phyloP scores from a whole-genome alignment of 805 yeast species.

The Candida koratica region DNA sequence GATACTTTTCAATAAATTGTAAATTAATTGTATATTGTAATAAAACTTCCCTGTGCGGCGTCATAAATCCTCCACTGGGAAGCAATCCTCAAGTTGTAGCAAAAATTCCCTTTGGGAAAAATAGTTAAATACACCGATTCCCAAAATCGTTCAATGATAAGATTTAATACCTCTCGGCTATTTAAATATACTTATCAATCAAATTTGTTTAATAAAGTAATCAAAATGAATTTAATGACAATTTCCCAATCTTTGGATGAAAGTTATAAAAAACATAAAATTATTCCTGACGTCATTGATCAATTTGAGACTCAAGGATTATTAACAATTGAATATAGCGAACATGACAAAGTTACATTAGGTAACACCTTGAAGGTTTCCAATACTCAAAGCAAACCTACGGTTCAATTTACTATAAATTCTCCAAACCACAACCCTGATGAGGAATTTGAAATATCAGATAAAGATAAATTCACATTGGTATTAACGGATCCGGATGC shows the following conservation, averaged over 20 bases:
- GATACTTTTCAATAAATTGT: slow-evolving; percentile 5
- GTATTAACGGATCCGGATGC: slow-evolving; percentile 94
- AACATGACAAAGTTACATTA: slow-evolving; percentile 63
- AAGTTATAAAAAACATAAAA: slow-evolving; percentile 44
- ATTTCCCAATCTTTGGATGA: slow-evolving; percentile 55
- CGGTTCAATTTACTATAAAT: slow-evolving; percentile 60
- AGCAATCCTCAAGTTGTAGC: slow-evolving; percentile 6
- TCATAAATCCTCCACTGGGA: slow-evolving; percentile 1
- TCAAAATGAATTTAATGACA: slow-evolving; percentile 44
- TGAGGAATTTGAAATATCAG: slow-evolving; percentile 37
- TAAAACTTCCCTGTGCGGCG: neutral
- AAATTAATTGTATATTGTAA: slow-evolving; percentile 7
- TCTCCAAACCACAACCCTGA: slow-evolving; percentile 36
- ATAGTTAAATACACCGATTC: neutral
- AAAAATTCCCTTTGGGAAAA: neutral
- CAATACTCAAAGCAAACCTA: slow-evolving; percentile 67
- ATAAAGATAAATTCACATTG: slow-evolving; percentile 59
- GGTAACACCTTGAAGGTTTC: slow-evolving; percentile 68
- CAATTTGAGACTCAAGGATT: slow-evolving; percentile 49
- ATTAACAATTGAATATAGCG: slow-evolving; percentile 55
- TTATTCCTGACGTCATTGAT: slow-evolving; percentile 52
- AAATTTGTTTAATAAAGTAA: neutral
- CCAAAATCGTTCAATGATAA: slow-evolving; percentile 1
- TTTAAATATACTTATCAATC: slow-evolving; percentile 1
- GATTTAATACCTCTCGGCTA: slow-evolving; percentile 1